Evolutionary conservation across 345 rosid species (phyloP), one percentile per base, ranked within the genome.

Genomic region (Erodium maritimum): DNA sequence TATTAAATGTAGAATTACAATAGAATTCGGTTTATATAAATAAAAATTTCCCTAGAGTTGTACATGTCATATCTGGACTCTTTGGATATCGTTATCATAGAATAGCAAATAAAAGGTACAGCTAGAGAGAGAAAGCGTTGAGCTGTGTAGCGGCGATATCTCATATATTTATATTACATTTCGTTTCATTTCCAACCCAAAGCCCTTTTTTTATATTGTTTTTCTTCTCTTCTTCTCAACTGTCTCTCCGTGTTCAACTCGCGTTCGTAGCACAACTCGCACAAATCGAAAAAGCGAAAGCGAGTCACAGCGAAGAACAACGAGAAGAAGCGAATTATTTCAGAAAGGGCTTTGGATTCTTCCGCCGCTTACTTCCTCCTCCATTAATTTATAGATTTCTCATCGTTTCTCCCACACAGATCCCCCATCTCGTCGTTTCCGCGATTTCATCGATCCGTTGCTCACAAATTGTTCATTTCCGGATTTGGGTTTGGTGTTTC

Each of bases 231-330:
- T 45, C 42, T 19, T 58, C 72, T 63, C 73, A 84, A 84, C 87
- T 66, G 83, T 76, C 75, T 59, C 67, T 65, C 80, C 89, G 83
- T 73, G 87, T 81, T 29, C 61, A 72, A 66, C 74, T 79, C 83
- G 85, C 83, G 84, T 77, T 58, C 63, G 56, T 11, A 29, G 37
- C 37, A 29, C 37, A 5, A 29, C 2, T 29, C 37, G 0, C 37
- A 29, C 37, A 29, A 29, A 29, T 29, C 37, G 22, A 57, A 61
- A 19, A 57, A 69, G 48, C 63, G 29, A 56, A 21, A 17, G 33
- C 23, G 25, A 54, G 22, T 54, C 18, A 23, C 24, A 17, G 56
- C 23, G 23, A 20, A 53, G 23, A 52, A 18, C 1, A 18, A 52
- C 34, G 34, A 37, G 17, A 3, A 10, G 48, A 42, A 42, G 14